Conservation (phyloP, 345 rosid genomes). For the Sonneratia alba region DNA sequence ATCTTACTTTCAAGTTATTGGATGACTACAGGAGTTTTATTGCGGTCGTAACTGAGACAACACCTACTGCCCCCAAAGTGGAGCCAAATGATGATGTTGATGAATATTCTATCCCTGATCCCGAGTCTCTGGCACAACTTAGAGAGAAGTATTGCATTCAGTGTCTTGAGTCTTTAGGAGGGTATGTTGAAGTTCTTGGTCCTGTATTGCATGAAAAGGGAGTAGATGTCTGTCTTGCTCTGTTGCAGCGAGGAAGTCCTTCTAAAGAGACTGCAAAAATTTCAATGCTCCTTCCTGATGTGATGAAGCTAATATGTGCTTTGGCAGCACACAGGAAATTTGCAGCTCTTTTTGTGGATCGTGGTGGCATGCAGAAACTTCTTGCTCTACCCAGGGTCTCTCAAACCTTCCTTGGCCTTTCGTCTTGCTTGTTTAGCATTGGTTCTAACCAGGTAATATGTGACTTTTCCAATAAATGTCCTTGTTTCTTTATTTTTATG, state of each 20-base stretch:
- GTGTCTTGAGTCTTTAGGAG: slow-evolving; percentile 87
- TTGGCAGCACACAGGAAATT: slow-evolving; percentile 97
- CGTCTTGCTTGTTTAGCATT: slow-evolving; percentile 82
- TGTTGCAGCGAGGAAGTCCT: slow-evolving; percentile 58
- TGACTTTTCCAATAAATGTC: slow-evolving; percentile 6
- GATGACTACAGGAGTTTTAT: slow-evolving; percentile 42
- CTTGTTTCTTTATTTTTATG: background rate
- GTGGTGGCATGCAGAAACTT: slow-evolving; percentile 89
- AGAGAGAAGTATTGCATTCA: slow-evolving; percentile 92
- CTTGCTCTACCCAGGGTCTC: slow-evolving; percentile 73
- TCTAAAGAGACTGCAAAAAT: slow-evolving; percentile 34
- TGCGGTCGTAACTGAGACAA: slow-evolving; percentile 26
- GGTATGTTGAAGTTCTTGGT: slow-evolving; percentile 94
- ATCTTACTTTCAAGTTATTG: slow-evolving; percentile 11
- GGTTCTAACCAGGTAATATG: slow-evolving; percentile 83
- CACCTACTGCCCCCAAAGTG: slow-evolving; percentile 23
- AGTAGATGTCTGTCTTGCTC: slow-evolving; percentile 81
- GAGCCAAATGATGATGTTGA: slow-evolving; percentile 37
- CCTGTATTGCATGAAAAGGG: slow-evolving; percentile 97
- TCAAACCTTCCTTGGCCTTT: slow-evolving; percentile 74
- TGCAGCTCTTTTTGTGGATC: slow-evolving; percentile 95
- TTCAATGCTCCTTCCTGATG: slow-evolving; percentile 64
- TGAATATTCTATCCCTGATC: slow-evolving; percentile 63
- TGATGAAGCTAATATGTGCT: slow-evolving; percentile 95
- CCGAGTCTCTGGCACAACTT: slow-evolving; percentile 60